These are phyloP conservation scores for Jaminaea rosea DNA, from an alignment of 1,284 basidiomycete species.

Conservation along the genomic window DNA sequence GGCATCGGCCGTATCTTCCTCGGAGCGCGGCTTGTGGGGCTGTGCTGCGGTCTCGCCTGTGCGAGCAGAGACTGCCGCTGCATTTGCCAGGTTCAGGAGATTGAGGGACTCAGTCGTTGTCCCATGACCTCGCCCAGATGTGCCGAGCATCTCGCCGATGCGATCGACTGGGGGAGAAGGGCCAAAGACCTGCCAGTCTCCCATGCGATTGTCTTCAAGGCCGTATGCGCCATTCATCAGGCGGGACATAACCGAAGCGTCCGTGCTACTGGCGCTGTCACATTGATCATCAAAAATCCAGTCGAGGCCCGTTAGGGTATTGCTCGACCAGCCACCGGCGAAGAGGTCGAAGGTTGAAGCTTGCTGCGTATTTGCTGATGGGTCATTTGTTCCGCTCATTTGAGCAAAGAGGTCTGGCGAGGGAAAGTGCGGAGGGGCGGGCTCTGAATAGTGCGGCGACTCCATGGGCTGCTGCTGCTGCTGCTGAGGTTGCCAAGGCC, in stretches of 20 bases:
- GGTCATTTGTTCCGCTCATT: no score
- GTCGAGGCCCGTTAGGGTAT: constrained; percentile 8
- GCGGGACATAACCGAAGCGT: constrained; percentile 6
- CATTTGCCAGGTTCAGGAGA: constrained; percentile 9
- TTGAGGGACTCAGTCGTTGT: constrained; percentile 9
- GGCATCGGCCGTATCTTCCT: constrained; percentile 1
- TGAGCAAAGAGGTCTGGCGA: no score
- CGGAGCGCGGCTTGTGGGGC: neutral
- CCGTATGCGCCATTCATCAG: neutral
- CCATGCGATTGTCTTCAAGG: neutral
- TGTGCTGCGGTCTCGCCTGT: no score
- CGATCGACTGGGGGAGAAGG: constrained; percentile 1
- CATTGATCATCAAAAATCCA: constrained; percentile 11
- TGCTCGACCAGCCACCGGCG: no score
- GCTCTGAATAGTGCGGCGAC: no score
- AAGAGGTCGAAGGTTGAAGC: no score
- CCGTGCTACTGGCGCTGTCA: constrained; percentile 5
- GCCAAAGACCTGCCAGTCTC: constrained; percentile 2
- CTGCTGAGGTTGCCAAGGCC: no score
- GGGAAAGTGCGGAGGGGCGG: no score
- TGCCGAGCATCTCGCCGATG: no score
- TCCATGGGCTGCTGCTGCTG: no score
- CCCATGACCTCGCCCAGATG: no score
- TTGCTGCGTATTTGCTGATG: no score
- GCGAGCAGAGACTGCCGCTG: constrained; percentile 1